Evolutionary conservation across 768 basidiomycete genomes (phyloP).

Genomic region (Royoungia palumana): DNA sequence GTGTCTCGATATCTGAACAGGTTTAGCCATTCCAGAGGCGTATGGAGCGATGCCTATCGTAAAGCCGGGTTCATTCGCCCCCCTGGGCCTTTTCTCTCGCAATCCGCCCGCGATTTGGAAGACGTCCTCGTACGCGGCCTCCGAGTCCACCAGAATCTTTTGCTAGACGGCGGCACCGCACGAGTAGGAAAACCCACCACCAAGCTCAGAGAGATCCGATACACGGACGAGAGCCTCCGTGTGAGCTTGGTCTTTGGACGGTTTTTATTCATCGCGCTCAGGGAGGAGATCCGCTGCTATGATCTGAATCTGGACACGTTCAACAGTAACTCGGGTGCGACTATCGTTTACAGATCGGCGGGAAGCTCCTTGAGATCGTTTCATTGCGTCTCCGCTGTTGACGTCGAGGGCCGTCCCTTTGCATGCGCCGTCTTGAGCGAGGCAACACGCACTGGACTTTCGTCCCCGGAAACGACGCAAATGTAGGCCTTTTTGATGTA

Average conservation of each 20-base stretch:
- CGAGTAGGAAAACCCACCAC: neutral
- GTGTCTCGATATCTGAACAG: neutral
- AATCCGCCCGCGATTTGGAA: conserved; percentile 16
- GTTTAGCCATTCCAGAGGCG: conserved; percentile 2
- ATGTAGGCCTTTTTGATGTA: conserved; percentile 1
- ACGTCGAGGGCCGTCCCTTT: conserved; percentile 14
- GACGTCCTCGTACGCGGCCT: conserved; percentile 6
- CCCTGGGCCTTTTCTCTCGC: conserved; percentile 16
- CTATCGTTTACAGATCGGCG: conserved; percentile 8
- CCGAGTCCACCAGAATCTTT: conserved; percentile 7
- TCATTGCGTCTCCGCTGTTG: conserved; percentile 8
- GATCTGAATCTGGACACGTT: conserved; percentile 1
- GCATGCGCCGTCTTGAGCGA: conserved; percentile 16
- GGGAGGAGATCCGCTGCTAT: conserved; percentile 16
- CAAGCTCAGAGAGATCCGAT: conserved; percentile 4
- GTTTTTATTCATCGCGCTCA: conserved; percentile 14
- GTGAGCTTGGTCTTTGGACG: conserved; percentile 12
- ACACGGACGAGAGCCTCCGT: neutral
- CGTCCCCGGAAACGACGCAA: neutral
- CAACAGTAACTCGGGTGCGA: neutral
- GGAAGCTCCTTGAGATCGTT: neutral
- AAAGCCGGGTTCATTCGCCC: conserved; percentile 10
- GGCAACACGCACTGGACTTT: neutral
- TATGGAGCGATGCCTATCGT: conserved; percentile 21
- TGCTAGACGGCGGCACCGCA: no score